These are phyloP conservation scores for Pittosporum tobira DNA, from an alignment of 129 eudicot species.

Conservation along the genomic window DNA sequence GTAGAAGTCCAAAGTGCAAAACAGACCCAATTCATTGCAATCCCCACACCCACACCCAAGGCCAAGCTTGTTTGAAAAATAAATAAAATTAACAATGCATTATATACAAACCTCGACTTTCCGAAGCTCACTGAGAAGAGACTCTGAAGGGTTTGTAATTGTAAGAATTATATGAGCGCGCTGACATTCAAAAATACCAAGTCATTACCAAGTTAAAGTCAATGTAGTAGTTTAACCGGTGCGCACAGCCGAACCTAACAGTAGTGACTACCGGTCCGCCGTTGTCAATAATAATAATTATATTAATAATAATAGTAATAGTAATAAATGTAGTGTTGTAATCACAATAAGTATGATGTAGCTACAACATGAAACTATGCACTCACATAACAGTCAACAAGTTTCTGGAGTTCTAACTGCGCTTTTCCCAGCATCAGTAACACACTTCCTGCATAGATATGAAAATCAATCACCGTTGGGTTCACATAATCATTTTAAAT, in stretches of 20 bases:
- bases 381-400: conserved; percentile 79
- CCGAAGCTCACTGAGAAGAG: conserved; percentile 84
- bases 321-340: too few species aligned
- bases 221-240: too few species aligned
- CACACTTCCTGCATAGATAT: conserved; percentile 45
- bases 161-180: conserved; percentile 75
- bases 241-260: too few species aligned
- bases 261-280: too few species aligned
- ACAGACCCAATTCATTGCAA: too few species aligned
- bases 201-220: conserved; percentile 11
- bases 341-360: not conserved
- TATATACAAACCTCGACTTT: conserved; percentile 78
- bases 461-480: conserved; percentile 5
- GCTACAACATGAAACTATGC: conserved; percentile 15
- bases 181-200: conserved; percentile 38
- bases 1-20: too few species aligned
- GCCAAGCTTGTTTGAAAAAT: not conserved
- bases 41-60: not conserved
- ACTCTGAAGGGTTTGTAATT: conserved; percentile 90
- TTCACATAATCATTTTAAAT: too few species aligned
- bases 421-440: conserved; percentile 61
- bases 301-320: too few species aligned
- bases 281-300: too few species aligned
- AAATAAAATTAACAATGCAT: not conserved
- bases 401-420: conserved; percentile 86